These are phyloP conservation scores for Sanghuangporus sanghuang DNA, from an alignment of 1,284 basidiomycete genomes.

Conservation along the genomic window DNA sequence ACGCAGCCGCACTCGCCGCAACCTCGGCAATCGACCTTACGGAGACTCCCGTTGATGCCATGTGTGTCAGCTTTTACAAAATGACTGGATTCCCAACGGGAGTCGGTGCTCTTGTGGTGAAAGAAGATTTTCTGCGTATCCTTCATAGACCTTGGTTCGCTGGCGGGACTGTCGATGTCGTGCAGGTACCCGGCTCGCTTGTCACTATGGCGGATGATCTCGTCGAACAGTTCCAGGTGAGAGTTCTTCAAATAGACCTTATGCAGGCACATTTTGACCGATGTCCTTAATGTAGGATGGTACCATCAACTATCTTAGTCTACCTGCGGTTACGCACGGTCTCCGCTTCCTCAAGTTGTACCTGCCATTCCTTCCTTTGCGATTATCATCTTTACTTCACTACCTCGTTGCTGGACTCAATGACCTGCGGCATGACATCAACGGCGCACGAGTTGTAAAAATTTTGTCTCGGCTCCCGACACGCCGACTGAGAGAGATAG, in stretches of 20 bases:
- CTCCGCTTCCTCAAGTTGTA: conserved; percentile 70
- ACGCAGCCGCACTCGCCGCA: conserved; percentile 75
- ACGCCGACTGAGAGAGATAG: conserved; percentile 46
- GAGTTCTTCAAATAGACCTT: conserved; percentile 17
- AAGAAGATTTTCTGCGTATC: conserved; percentile 54
- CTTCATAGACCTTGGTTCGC: conserved; percentile 78
- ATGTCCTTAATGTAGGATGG: conserved; percentile 53
- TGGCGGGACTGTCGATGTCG: conserved; percentile 75
- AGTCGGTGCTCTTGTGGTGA: conserved; percentile 73
- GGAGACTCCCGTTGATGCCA: conserved; percentile 67
- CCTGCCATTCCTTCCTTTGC: conserved; percentile 68
- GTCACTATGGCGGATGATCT: conserved; percentile 54
- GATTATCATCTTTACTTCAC: conserved; percentile 58
- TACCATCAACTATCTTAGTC: conserved; percentile 73
- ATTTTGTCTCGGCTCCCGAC: conserved; percentile 56
- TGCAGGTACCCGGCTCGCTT: conserved; percentile 70
- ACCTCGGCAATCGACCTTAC: conserved; percentile 61
- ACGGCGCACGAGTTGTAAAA: conserved; percentile 51
- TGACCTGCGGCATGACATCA: conserved; percentile 51
- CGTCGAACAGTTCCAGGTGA: conserved; percentile 73
- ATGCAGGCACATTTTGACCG: conserved; percentile 13
- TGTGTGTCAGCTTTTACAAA: conserved; percentile 84
- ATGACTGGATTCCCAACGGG: conserved; percentile 88
- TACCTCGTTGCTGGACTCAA: conserved; percentile 49
- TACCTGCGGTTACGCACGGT: conserved; percentile 72